These are phyloP conservation scores for Rhizomucor pusillus DNA, from an alignment of 371 early-diverging fungal genomes.

Conservation along the genomic window DNA sequence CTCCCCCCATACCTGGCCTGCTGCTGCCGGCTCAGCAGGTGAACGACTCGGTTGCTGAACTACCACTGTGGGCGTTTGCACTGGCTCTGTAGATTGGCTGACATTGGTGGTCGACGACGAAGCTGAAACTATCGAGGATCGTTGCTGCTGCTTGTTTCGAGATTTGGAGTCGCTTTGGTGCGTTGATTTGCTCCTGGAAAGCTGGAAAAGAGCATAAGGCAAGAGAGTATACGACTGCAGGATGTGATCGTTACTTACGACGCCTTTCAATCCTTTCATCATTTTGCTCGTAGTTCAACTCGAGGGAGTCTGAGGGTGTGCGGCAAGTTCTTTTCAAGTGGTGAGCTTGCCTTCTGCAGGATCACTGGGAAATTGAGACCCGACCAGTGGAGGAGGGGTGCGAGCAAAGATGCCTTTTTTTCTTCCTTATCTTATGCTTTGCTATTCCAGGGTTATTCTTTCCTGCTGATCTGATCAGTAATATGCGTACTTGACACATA, in stretches of 20 bases:
- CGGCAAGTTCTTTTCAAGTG: not conserved
- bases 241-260: constrained; percentile 24
- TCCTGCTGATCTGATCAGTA: no score
- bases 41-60: not conserved
- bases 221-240: not conserved
- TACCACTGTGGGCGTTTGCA: not conserved
- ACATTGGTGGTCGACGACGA: not conserved
- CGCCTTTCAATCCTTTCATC: constrained; percentile 50
- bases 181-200: constrained; percentile 35
- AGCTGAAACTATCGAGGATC: not conserved
- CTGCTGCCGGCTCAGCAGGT: not conserved
- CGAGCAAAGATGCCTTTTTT: no score
- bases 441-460: no score
- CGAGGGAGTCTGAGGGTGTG: not conserved
- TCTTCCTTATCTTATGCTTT: no score
- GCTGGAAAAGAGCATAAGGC: constrained; percentile 14
- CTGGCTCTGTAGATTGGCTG: not conserved
- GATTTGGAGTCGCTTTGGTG: constrained; percentile 23
- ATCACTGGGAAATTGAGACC: no score
- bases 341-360: not conserved
- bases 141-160: constrained; percentile 11
- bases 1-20: not conserved
- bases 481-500: no score
- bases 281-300: constrained; percentile 18
- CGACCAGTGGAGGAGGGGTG: not conserved